These are phyloP conservation scores for Kodamaea anthophila DNA, from an alignment of 1,139 yeast genomes.

Conservation along the genomic window DNA sequence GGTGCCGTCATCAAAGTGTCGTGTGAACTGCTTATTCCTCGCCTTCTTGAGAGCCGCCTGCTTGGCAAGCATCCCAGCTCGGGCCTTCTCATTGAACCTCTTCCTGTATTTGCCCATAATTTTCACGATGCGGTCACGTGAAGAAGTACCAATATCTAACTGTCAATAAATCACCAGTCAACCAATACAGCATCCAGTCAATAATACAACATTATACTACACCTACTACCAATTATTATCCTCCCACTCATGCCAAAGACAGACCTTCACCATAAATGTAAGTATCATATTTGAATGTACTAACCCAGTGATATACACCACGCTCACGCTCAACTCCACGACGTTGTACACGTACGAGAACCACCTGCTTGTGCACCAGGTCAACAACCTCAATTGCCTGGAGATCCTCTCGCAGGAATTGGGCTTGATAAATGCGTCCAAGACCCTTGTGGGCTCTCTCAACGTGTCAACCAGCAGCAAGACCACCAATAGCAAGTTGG, in stretches of 20 bases:
- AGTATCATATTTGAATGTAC: constrained; percentile 12
- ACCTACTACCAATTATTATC: no score
- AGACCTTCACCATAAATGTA: constrained; percentile 28
- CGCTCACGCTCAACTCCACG: constrained; percentile 49
- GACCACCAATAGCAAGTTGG: constrained; percentile 29
- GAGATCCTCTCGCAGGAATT: constrained; percentile 51
- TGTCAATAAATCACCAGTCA: no score
- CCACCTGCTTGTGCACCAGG: constrained; percentile 29
- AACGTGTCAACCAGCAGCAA: constrained; percentile 25
- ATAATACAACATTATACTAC: no score
- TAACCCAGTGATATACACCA: constrained; percentile 35
- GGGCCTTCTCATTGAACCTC: constrained; percentile 80
- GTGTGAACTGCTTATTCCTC: constrained; percentile 60
- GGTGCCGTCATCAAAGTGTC: constrained; percentile 37
- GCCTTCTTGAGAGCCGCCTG: constrained; percentile 63
- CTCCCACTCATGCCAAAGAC: constrained; percentile 8
- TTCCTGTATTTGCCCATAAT: constrained; percentile 79
- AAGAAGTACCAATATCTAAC: no score
- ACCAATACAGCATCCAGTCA: no score
- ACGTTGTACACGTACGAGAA: constrained; percentile 53
- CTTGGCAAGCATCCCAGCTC: constrained; percentile 79
- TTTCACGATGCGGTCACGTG: constrained; percentile 1
- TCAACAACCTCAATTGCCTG: constrained; percentile 43
- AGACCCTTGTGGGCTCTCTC: constrained; percentile 39
- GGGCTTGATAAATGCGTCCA: constrained; percentile 46